Percentiles rank a stretch among this genome's conserved stretches.
Evolutionary conservation across 352 stramenopile genomes (phyloP).

Genomic region (Pythium rishiriense): DNA sequence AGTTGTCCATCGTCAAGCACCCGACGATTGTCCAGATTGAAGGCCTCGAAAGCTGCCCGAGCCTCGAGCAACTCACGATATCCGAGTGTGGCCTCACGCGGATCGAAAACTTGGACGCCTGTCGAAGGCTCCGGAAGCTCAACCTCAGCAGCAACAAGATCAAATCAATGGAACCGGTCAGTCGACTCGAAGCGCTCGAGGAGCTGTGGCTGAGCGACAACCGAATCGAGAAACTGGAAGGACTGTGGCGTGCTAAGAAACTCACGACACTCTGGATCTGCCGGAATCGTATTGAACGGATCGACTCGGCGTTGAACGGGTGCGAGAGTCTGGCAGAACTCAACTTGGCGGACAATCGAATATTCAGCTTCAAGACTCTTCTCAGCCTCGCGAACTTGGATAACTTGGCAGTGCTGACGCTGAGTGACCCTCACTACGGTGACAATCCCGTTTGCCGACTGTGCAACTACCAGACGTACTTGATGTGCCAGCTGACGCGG

Average conservation of each 20-base stretch:
- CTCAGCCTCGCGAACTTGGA: constrained; percentile 72
- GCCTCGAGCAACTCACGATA: constrained; percentile 64
- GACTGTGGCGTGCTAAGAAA: constrained; percentile 49
- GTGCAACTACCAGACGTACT: constrained; percentile 93
- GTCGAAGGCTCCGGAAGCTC: constrained; percentile 51
- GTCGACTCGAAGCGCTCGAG: constrained; percentile 58
- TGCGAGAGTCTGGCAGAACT: constrained; percentile 69
- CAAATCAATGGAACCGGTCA: constrained; percentile 49
- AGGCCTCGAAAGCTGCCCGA: constrained; percentile 47
- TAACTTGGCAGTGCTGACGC: constrained; percentile 53
- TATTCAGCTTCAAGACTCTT: constrained; percentile 88
- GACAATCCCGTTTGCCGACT: constrained; percentile 90
- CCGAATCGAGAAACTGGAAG: constrained; percentile 49
- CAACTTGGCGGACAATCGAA: constrained; percentile 82
- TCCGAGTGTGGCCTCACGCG: constrained; percentile 61
- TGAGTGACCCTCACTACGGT: constrained; percentile 89
- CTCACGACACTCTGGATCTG: constrained; percentile 74
- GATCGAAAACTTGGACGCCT: constrained; percentile 49
- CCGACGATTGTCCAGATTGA: constrained; percentile 60
- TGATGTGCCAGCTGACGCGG: constrained; percentile 83
- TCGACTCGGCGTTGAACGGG: constrained; percentile 64
- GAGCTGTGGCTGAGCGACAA: constrained; percentile 87
- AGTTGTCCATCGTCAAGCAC: constrained; percentile 79
- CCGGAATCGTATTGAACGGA: constrained; percentile 67
- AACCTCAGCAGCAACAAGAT: constrained; percentile 81